Evolutionary conservation across 805 yeast species (phyloP).

Genomic region (Lipomyces orientalis): DNA sequence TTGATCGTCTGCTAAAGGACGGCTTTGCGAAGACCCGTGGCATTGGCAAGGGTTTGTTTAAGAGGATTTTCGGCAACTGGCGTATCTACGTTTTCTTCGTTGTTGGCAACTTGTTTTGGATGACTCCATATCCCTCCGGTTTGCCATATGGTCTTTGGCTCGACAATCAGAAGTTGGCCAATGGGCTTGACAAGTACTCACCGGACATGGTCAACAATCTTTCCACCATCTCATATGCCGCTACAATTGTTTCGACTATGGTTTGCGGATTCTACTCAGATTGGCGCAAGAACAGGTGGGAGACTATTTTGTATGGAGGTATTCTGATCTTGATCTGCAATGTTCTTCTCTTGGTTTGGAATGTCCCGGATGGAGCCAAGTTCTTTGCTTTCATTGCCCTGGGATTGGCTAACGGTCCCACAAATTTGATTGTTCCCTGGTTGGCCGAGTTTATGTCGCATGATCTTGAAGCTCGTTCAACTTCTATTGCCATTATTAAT

Average conservation of each 20-base stretch:
- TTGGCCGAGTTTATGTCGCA: constrained; percentile 30
- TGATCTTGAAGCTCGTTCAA: constrained; percentile 32
- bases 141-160: constrained; percentile 30
- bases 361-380: constrained; percentile 59
- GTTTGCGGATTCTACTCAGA: constrained; percentile 51
- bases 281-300: constrained; percentile 41
- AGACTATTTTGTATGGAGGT: constrained; percentile 24
- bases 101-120: constrained; percentile 30
- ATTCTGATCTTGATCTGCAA: constrained; percentile 42
- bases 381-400: constrained; percentile 58
- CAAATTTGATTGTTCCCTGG: constrained; percentile 32
- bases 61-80: constrained; percentile 33
- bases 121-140: constrained; percentile 33
- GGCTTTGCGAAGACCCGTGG: constrained; percentile 32
- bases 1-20: constrained; percentile 48
- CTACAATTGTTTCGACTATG: constrained; percentile 55
- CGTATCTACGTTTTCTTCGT: constrained; percentile 28
- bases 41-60: constrained; percentile 18
- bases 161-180: not conserved
- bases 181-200: constrained; percentile 7
- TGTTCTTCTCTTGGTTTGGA: constrained; percentile 60
- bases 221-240: constrained; percentile 62
- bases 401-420: constrained; percentile 35
- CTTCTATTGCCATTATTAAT: constrained; percentile 27
- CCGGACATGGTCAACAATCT: constrained; percentile 50